Base-by-base conservation (phyloP, 306 rosid genomes). In the Trifolium pratense region DNA sequence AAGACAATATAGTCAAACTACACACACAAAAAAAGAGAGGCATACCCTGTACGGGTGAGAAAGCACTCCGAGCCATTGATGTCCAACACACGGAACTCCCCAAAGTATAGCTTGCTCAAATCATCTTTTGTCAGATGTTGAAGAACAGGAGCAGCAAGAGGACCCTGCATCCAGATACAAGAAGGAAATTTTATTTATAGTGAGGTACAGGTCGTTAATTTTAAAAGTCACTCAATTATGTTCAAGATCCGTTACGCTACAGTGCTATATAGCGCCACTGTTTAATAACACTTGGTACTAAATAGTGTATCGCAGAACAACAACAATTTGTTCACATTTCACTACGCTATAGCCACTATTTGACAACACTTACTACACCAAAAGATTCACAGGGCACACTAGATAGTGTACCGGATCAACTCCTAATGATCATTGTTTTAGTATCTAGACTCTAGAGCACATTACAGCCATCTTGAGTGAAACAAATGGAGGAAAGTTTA, bases 1-100 rank as follows among this genome's bases (percentile, higher is more conserved):
- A 75, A 39, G 62, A 36, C 6, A 64, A 12, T 29, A 66, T 34
- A 45, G 64, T 15, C 66, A 66, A 66, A 45, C 49, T 16, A 15
- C 34, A 39, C 75, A 66, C 31, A 29, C n/a, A 7, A 29, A 3
- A 45, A 5, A 75, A 61, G 45, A 32, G 49, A 80, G 80, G 36
- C 88, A 79, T 86, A 91, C 98, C 97, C 97, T 15, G 98, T 93
- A 82, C 97, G 86, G 10, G 98, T 93, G 73, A 91, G 96, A 81
- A 89, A 93, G 83, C 97, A 91, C 25, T 23, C 81, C 0, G 84
- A 76, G 36, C 97, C 98, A 84, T 93, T 85, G 83, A 93, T 89
- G 64, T 91, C 96, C 89, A 93, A 82, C 6, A 91, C 78, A 7
- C 71, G 82, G 80, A 93, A 91, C 80, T 87, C 91, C 34, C 98